Conservation (phyloP, 1,284 basidiomycete species). For the Bondarzewia mesenterica region DNA sequence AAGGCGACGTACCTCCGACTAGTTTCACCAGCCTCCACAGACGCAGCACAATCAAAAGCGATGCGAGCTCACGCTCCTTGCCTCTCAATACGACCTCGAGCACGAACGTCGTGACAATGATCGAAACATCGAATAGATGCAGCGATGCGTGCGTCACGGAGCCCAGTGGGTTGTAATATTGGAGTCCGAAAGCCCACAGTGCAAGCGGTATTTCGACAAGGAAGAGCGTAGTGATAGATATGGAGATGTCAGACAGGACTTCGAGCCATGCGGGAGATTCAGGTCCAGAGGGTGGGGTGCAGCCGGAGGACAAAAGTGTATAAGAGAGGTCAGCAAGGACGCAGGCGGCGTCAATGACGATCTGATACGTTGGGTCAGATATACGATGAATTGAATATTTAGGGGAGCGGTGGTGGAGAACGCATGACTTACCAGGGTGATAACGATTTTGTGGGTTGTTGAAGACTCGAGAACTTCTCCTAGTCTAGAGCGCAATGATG, state of each 20-base stretch:
- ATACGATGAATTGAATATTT: background rate
- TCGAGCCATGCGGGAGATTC: slow-evolving; percentile 55
- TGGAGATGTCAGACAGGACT: slow-evolving; percentile 51
- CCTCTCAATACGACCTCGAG: slow-evolving; percentile 64
- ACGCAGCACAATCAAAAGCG: slow-evolving; percentile 62
- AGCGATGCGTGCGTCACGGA: slow-evolving; percentile 42
- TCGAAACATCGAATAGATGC: slow-evolving; percentile 64
- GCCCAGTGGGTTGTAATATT: slow-evolving; percentile 52
- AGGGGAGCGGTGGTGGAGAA: slow-evolving; percentile 2
- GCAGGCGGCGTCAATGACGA: slow-evolving; percentile 53
- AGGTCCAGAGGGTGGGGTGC: slow-evolving; percentile 34
- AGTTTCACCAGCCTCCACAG: slow-evolving; percentile 74
- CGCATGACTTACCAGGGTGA: slow-evolving; percentile 44
- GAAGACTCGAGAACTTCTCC: slow-evolving; percentile 46
- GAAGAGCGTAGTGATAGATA: slow-evolving; percentile 64
- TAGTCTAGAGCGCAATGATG: slow-evolving; percentile 27
- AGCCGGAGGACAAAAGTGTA: slow-evolving; percentile 49
- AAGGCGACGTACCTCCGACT: slow-evolving; percentile 77
- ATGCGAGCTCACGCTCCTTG: slow-evolving; percentile 58
- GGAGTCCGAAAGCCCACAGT: slow-evolving; percentile 53
- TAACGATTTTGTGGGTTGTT: slow-evolving; percentile 47
- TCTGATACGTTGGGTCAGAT: slow-evolving; percentile 29
- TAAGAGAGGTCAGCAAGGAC: slow-evolving; percentile 66
- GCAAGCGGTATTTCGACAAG: slow-evolving; percentile 66
- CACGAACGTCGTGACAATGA: slow-evolving; percentile 65